Base-by-base conservation (phyloP, 2,329 filamentous ascomycete genomes). In the Clarireedia homoeocarpa region DNA sequence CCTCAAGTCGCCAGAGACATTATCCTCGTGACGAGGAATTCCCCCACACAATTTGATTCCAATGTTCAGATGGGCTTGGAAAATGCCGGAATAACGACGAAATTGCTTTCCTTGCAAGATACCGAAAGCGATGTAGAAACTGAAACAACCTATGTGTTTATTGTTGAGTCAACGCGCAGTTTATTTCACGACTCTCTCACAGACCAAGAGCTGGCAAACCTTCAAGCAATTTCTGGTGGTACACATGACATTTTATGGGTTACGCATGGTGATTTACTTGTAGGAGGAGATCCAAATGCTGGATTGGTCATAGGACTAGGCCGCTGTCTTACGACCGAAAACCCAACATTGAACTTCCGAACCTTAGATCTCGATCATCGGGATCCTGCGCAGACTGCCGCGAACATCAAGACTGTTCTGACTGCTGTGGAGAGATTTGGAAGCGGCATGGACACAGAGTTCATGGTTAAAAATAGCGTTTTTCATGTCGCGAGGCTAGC, bases 331-430 rank as follows among this genome's bases (percentile, higher is more conserved):
- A 49, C 51, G 40, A 46, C 45, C 5, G 59, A 60, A n/a, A 57
- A 60, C 45, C 59, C 59, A 23, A 55, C 59, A 34, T 48, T 60
- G 6, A 45, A 42, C 12, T 50, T 60, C 6, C 46, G 20, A n/a
- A 56, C 51, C 17, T 48, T 57, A 12, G 57, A 60, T 26, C 9
- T 60, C 12, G 57, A 51, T 20, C 34, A 51, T 23, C 24, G 12
- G 12, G 49, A 51, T 30, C 26, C 26, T 44, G 14, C n/a, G 34
- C n/a, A 20, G 45, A 53, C 42, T 14, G 17, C 40, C 20, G 38
- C 34, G 15, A 50, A 44, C 15, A 40, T 48, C 20, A 23, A 14
- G 30, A 27, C 46, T 3, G 7, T 46, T 6, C n/a, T 47, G 9
- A 27, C 27, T 34, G 15, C 46, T 27, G 46, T 20, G 26, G 46